Evolutionary conservation across 2,329 filamentous ascomycete genomes (phyloP).

Genomic region (Penicillium sp.): DNA sequence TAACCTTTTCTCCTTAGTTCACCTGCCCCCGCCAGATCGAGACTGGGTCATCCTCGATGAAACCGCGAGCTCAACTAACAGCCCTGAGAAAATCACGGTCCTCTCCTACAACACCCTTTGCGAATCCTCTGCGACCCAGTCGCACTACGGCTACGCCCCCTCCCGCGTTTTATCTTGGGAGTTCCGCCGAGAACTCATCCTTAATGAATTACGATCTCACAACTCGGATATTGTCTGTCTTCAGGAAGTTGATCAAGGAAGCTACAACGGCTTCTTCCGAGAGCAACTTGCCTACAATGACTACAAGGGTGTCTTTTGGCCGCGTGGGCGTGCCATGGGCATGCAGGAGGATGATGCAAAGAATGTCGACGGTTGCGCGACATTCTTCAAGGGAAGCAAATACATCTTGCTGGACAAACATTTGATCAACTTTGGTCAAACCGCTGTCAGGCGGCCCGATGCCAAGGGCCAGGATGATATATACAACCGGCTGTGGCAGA

Average conservation of each 20-base stretch:
- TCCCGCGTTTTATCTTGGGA: slow-evolving; percentile 79
- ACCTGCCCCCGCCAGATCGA: slow-evolving; percentile 69
- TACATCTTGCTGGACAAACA: slow-evolving; percentile 93
- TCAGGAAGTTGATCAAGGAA: slow-evolving; percentile 89
- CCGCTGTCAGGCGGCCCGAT: slow-evolving; percentile 89
- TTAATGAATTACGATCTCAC: slow-evolving; percentile 73
- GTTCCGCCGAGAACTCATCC: slow-evolving; percentile 73
- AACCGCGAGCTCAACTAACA: slow-evolving; percentile 44
- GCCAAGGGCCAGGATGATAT: slow-evolving; percentile 98
- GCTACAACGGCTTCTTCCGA: slow-evolving; percentile 85
- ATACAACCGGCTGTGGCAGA: slow-evolving; percentile 97
- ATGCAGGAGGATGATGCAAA: slow-evolving; percentile 87
- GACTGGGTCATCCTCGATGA: slow-evolving; percentile 71
- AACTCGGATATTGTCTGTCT: slow-evolving; percentile 87
- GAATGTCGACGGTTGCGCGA: slow-evolving; percentile 90
- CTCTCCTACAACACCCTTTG: slow-evolving; percentile 95
- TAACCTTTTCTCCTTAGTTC: slow-evolving; percentile 52
- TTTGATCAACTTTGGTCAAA: slow-evolving; percentile 83
- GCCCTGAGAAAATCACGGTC: slow-evolving; percentile 68
- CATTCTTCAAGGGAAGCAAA: slow-evolving; percentile 94
- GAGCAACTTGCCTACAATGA: slow-evolving; percentile 79
- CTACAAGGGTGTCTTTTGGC: slow-evolving; percentile 92
- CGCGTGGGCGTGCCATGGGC: slow-evolving; percentile 82
- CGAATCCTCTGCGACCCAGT: slow-evolving; percentile 81
- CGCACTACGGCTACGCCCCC: slow-evolving; percentile 86